Evolutionary conservation across 2,329 filamentous ascomycete species (phyloP), one percentile per base, ranked within the genome.

Genomic region (Verruconis gallopava): DNA sequence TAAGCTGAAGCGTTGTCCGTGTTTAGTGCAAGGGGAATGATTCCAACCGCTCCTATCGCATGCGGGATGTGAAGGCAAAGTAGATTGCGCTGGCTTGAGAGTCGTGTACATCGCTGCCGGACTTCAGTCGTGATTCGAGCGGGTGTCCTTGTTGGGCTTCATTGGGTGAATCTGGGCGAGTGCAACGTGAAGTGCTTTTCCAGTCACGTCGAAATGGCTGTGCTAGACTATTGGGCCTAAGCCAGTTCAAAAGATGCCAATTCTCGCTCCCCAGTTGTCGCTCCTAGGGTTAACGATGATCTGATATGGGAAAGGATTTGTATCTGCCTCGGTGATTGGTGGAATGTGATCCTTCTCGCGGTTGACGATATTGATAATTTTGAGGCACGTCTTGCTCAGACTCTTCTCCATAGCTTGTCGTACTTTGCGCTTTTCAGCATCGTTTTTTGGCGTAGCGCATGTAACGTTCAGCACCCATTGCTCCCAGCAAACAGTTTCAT

Each of bases 401-500:
- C 85, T 91, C 47, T 85, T 82, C 54, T 89, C 85, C 81, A 94
- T 94, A 39, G 86, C 84, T 54, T 79, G 79, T 53, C 88, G 81
- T 51, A 93, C 85, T 60, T 94, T 93, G 13, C 17, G 58, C 78
- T 53, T 66, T 93, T 85, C 86, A 49, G 77, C 83, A 55, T 96
- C 89, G 9, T 85, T 94, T 55, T 81, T 71, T 21, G 89, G 88
- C 52, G 85, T 86, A 6, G 86, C 85, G 43, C 95, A 77, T n/a
- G 86, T 93, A 39, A 96, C 83, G 61, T 93, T 85, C 50, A 98
- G 66, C 35, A 83, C 85, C 91, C 91, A 98, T 55, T 77, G 79
- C 69, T 96, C 91, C 91, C 91, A 98, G 60, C 86, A 93, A 14
- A 95, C 78, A 60, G 95, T 88, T 59, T 96, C 88, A 50, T 95